Percentiles rank a stretch among this genome's conserved stretches.
These are phyloP conservation scores for Talaromyces sp. DNA, from an alignment of 2,329 filamentous ascomycete genomes.

Conservation along the genomic window DNA sequence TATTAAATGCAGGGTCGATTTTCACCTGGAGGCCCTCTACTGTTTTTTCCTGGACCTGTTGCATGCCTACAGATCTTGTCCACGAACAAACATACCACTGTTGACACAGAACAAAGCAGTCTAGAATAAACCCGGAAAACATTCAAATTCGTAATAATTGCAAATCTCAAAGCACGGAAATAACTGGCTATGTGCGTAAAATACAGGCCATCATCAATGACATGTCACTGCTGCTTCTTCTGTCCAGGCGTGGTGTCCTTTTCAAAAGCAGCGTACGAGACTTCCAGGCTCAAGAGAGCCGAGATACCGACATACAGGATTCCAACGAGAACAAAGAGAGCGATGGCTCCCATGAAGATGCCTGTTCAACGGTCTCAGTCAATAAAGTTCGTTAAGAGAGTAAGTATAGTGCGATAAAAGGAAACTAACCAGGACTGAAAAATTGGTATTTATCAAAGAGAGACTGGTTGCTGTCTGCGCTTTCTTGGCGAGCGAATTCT, in stretches of 20 bases:
- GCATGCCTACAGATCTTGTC: background rate
- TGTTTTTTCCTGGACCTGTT: background rate
- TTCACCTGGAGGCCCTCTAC: background rate
- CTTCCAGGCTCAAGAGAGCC: conserved; percentile 73
- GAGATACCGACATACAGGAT: conserved; percentile 75
- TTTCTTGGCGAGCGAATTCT: conserved; percentile 24
- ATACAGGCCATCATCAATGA: background rate
- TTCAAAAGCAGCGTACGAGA: conserved; percentile 91
- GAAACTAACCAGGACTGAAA: conserved; percentile 70
- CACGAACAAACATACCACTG: background rate
- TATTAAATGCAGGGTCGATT: background rate
- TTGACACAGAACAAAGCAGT: background rate
- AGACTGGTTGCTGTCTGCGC: conserved; percentile 35
- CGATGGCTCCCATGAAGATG: conserved; percentile 80
- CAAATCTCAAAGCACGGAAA: background rate
- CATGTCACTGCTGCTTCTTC: conserved; percentile 70
- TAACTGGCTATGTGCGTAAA: background rate
- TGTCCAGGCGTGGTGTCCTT: conserved; percentile 89
- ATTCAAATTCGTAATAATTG: background rate
- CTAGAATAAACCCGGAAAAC: background rate
- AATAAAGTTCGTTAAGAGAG: background rate
- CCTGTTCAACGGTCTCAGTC: conserved; percentile 44
- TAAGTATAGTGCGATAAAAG: background rate
- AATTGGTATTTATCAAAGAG: conserved; percentile 90
- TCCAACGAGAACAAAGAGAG: conserved; percentile 63